Evolutionary conservation across 1,284 basidiomycete genomes (phyloP), one percentile per base, ranked within the genome.

Genomic region (Pascua sp.): DNA sequence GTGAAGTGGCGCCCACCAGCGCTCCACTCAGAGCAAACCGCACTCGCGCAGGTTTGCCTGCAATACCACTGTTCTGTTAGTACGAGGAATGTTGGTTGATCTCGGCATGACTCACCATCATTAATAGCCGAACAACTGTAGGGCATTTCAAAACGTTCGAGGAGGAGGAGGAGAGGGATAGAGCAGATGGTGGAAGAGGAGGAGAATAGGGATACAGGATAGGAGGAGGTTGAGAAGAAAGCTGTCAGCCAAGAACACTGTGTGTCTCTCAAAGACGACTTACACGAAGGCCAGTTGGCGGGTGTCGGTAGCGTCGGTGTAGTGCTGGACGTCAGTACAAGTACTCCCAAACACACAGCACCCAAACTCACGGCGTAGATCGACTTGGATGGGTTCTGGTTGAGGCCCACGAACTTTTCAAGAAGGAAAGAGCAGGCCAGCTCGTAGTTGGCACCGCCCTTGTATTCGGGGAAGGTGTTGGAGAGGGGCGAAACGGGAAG

Each of bases 391-490:
- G 90, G 87, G 66, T 86, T 89, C 79, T 92, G 90, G 76, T 93
- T 93, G 57, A 93, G 81, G 17, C 84, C 85, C 16, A 92, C 89
- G 75, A 94, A 94, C 48, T 88, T 86, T 70, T 91, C 88, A 43
- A 93, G 79, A 56, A 93, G 81, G 75, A 91, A 93, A 66, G 88
- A 84, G 76, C 88, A 92, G 12, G 91, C 91, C 18, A 85, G 82
- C 67, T 93, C 90, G 74, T 93, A 93, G 69, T 88, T 84, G 38
- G 47, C 49, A 11, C 89, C 90, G 48, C 90, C 89, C 17, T 71
- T 77, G 78, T 86, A 91, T 32, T 80, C 79, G 12, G 90, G 89
- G 85, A 97, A 97, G 79, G 91, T 95, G 74, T 90, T 85, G 32
- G 84, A 84, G 54, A 97, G 74, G 2, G 93, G 93, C 49, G 91